Evolutionary conservation across 2,329 filamentous ascomycete genomes (phyloP), one percentile per base, ranked within the genome.

Genomic region (Penicillium occitanis): DNA sequence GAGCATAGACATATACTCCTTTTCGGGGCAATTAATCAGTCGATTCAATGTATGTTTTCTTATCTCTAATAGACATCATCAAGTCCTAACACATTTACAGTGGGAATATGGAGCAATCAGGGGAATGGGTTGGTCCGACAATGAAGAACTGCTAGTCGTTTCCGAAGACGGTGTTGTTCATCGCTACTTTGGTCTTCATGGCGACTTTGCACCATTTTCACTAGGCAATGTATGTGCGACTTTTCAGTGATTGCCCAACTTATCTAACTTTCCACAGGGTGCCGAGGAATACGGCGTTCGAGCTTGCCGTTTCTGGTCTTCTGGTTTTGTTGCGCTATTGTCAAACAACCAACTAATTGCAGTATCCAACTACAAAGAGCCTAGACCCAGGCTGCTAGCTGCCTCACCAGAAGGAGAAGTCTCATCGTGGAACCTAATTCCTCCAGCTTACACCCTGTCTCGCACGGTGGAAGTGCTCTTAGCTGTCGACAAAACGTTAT

Each of bases 121-220:
- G 77, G 93, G 92, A 1, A 84, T 99, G 22, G 95, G 95, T 40
- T 99, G 95, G 95, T 97, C 93, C 22, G 94, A 97, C 73, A 92
- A 97, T 70, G 95, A 99, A 83, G 90, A 91, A 75, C 85, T 99
- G 57, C 82, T 99, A 3, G 90, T 97, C 0, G 88, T 98, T 61
- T 92, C 93, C 10, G 87, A 91, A 63, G 94, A 99, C 74, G 95
- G 95, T 28, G 94, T 89, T 0, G 94, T 98, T 51, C 86, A 93
- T 67, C 95, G 92, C 77, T 97, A 93, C 75, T 88, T 93, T 76
- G 91, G 95, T 73, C 82, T 99, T n/a, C 91, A 97, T 76, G 92
- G 91, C 68, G 94, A 98, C 75, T 99, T 99, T 75, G 92, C 90
- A 17, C 93, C 96, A 66, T 99, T 98, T 78, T 93, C 91, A 0